Conservation (phyloP, 306 rosid species). For the Quercus bicolor region DNA sequence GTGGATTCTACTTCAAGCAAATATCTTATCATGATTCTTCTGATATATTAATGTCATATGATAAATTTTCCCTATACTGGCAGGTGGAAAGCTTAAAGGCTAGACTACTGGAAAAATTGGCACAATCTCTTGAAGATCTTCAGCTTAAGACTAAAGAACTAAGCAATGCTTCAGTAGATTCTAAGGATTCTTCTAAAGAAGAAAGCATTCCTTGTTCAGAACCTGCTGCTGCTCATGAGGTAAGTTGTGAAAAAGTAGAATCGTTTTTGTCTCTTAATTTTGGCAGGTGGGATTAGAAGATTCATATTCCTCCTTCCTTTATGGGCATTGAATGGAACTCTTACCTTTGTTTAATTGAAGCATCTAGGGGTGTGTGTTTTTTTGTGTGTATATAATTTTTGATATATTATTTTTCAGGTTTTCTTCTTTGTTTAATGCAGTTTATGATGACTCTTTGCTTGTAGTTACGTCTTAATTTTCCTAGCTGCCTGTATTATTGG, state of each 20-base stretch:
- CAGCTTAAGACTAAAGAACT: conserved; percentile 58
- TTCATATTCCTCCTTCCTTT: background rate
- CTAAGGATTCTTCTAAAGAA: conserved; percentile 24
- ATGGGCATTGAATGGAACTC: background rate
- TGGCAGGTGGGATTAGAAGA: conserved; percentile 1
- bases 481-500: background rate
- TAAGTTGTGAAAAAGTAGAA: conserved; percentile 30
- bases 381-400: background rate
- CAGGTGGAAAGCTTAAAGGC: conserved; percentile 83
- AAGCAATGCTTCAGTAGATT: conserved; percentile 42
- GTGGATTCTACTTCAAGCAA: background rate
- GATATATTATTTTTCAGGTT: background rate
- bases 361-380: background rate
- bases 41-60: conserved; percentile 21
- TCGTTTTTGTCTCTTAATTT: conserved; percentile 16
- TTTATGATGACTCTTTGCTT: conserved; percentile 9
- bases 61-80: conserved; percentile 34
- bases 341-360: background rate
- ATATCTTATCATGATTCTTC: background rate
- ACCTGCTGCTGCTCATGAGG: conserved; percentile 60
- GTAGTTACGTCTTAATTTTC: background rate
- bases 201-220: conserved; percentile 25
- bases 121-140: conserved; percentile 65
- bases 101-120: conserved; percentile 76
- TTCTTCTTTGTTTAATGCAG: background rate